Evolutionary conservation across 768 basidiomycete species (phyloP).

Genomic region (Thelephora ganbajun): DNA sequence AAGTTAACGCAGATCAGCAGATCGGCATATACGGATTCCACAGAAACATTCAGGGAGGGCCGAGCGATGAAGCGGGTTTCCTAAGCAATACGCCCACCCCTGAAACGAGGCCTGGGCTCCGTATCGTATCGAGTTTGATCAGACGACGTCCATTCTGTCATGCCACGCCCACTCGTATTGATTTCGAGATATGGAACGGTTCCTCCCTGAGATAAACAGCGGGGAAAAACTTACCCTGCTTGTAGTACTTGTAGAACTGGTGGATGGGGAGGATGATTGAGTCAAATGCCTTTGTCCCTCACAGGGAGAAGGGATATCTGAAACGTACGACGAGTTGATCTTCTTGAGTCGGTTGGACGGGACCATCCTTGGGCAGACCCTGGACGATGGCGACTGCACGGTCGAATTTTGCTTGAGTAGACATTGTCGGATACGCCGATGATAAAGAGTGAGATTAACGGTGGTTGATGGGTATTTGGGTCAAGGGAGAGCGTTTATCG

Average conservation of each 20-base stretch:
- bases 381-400: conserved; percentile 60
- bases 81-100: not conserved
- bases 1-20: not conserved
- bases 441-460: conserved; percentile 1
- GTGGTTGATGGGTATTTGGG: not conserved
- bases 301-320: conserved; percentile 3
- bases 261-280: conserved; percentile 1
- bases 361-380: conserved; percentile 64
- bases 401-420: conserved; percentile 50
- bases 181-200: too few species aligned
- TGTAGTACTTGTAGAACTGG: conserved; percentile 90
- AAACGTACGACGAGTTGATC: conserved; percentile 67
- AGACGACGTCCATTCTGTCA: conserved; percentile 4
- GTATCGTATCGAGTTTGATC: conserved; percentile 1
- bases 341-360: conserved; percentile 56
- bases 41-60: not conserved
- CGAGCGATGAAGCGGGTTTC: not conserved
- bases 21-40: not conserved
- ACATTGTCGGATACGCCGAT: conserved; percentile 28
- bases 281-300: conserved; percentile 2
- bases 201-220: conserved; percentile 1
- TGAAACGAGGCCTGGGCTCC: not conserved
- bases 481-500: conserved; percentile 1
- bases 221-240: conserved; percentile 52
- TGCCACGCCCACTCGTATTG: not conserved